Evolutionary conservation across 176 grass and related monocot genomes (phyloP), one percentile per base, ranked within the genome.

Genomic region (Hsuehochloa calcarea): DNA sequence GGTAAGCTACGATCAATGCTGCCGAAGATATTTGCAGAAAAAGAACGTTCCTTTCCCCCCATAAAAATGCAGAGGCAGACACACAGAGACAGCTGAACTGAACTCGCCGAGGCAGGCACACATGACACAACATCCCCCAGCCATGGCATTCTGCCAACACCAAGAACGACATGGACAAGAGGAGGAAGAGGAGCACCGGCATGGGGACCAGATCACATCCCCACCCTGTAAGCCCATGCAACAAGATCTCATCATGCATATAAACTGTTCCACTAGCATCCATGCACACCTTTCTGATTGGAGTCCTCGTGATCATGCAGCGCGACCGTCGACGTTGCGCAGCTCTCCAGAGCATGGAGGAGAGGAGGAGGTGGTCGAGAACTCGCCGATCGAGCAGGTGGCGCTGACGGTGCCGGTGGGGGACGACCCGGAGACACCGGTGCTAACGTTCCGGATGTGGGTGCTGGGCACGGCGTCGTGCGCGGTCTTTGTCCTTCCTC

Each of bases 341-440:
- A 13, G 68, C 67, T 64, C 71, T 51, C 73, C 82, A 22, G 72
- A 16, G 5, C 3, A 5, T 0, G 50, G 50, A 3, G 67, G 4
- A 4, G 73, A 16, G 78, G 82, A 84, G 0, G 90, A 83, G 8
- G 89, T 78, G 56, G 83, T 56, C 37, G 92, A 92, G 85, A 97
- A 97, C 87, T 97, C 95, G 31, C 95, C 92, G 70, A 88, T 97
- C 77, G 95, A 97, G 88, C 85, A 97, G 93, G 95, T 97, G 70
- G 95, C 95, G 43, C 83, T 97, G 85, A 97, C 95, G 34, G 95
- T 97, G 16, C 89, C 92, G 4, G 85, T 93, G 27, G 85, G 87
- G 12, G 95, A 97, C 70, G 90, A 94, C 52, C 90, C 95, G 10
- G 27, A 49, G 49, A 82, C 72, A 20, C 95, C 92, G 25, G 92